Evolutionary conservation across 805 yeast genomes (phyloP).

Genomic region (Hermanozyma aechmeae): DNA sequence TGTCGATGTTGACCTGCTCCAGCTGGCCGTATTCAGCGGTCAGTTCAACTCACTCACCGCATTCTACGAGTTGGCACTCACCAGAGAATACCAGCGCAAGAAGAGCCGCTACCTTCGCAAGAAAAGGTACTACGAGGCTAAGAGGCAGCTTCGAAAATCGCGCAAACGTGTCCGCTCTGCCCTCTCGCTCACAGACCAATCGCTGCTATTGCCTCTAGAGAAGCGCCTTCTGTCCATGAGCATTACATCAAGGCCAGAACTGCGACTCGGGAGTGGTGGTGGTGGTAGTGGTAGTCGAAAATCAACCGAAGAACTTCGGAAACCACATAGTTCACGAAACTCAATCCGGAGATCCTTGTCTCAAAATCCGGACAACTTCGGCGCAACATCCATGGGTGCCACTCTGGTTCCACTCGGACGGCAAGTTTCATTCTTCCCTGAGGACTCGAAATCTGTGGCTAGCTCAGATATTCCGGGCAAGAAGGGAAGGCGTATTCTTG

Average conservation of each 20-base stretch:
- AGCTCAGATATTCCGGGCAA: slow-evolving; percentile 7
- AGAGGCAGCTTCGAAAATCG: slow-evolving; percentile 20
- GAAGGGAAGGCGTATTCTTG: slow-evolving; percentile 16
- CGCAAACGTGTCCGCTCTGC: slow-evolving; percentile 27
- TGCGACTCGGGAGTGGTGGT: background rate
- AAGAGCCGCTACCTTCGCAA: slow-evolving; percentile 21
- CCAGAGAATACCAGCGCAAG: slow-evolving; percentile 35
- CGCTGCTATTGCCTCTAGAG: background rate
- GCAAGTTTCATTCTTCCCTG: slow-evolving; percentile 15
- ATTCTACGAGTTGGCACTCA: slow-evolving; percentile 60
- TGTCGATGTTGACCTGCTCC: slow-evolving; percentile 53
- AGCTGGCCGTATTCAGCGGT: slow-evolving; percentile 44
- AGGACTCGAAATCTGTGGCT: slow-evolving; percentile 7
- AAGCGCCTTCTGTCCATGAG: background rate
- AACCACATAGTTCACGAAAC: background rate
- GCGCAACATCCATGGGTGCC: background rate
- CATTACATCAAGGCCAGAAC: background rate
- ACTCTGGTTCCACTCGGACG: slow-evolving; percentile 4
- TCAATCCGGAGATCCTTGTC: background rate
- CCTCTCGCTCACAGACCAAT: slow-evolving; percentile 23
- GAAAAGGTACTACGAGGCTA: slow-evolving; percentile 23
- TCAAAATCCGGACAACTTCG: background rate
- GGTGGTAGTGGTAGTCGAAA: background rate
- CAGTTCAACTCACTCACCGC: slow-evolving; percentile 70
- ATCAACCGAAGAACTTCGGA: background rate